phyloP scores from a whole-genome alignment of 2,329 filamentous ascomycete species.

The Emergomyces africanus region DNA sequence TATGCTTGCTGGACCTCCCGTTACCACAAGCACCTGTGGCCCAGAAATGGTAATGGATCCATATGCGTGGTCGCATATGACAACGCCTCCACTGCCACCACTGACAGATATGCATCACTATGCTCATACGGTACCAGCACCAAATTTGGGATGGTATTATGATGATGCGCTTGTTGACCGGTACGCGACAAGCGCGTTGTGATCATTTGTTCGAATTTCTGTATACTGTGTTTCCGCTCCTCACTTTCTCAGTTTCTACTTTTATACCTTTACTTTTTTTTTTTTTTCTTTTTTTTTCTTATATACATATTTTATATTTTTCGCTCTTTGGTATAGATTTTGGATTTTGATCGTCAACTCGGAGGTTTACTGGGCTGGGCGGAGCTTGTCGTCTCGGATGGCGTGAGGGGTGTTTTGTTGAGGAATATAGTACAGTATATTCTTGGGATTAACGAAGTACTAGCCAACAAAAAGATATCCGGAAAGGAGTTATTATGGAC shows the following conservation, averaged over 20 bases:
- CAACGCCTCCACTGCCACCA: background rate
- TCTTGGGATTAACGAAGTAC: background rate
- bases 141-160: background rate
- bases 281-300: background rate
- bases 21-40: background rate
- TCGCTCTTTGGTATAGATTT: background rate
- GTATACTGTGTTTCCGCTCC: background rate
- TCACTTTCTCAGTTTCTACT: background rate
- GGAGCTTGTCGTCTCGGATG: background rate
- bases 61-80: background rate
- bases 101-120: background rate
- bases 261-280: background rate
- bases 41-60: background rate
- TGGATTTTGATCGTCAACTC: background rate
- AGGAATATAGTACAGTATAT: background rate
- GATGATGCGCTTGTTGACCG: background rate
- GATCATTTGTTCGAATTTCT: background rate
- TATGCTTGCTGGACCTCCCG: background rate
- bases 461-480: background rate
- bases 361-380: background rate
- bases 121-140: background rate
- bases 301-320: background rate
- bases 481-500: background rate
- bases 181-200: conserved; percentile 1
- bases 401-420: background rate